Evolutionary conservation across 2,329 filamentous ascomycete species (phyloP).

Genomic region (Hypoxylon sp.): DNA sequence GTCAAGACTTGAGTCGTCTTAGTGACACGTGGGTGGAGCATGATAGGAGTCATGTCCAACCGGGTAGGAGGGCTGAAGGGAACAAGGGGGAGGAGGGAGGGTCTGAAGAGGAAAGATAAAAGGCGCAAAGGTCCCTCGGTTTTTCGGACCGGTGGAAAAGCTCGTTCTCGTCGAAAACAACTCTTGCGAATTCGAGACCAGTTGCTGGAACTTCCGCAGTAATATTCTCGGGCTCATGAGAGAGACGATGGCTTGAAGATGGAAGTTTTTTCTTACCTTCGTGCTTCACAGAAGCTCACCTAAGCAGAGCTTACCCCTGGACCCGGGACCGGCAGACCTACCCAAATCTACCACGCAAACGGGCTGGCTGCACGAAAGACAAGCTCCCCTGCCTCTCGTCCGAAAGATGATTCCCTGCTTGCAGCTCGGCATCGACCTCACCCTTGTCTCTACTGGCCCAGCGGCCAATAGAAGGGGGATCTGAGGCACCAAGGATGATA

Average conservation of each 20-base stretch:
- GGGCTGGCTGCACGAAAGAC: conserved; percentile 23
- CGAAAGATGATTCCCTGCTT: conserved; percentile 18
- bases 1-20: conserved; percentile 23
- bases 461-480: conserved; percentile 18
- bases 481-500: conserved; percentile 12
- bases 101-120: conserved; percentile 30
- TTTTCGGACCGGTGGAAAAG: conserved; percentile 17
- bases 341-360: conserved; percentile 6
- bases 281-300: conserved; percentile 1
- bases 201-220: conserved; percentile 15
- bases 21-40: conserved; percentile 31
- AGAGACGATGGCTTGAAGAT: too few relatives aligned
- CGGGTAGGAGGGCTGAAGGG: too few relatives aligned
- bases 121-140: conserved; percentile 30
- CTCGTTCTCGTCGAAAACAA: not conserved
- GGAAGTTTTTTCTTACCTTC: not conserved
- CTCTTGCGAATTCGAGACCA: not conserved
- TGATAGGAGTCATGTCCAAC: conserved; percentile 9
- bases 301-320: conserved; percentile 3
- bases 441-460: conserved; percentile 19
- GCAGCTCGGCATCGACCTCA: conserved; percentile 29
- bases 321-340: too few relatives aligned
- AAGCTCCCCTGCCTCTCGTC: conserved; percentile 5
- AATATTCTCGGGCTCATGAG: not conserved
- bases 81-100: too few relatives aligned